These are phyloP conservation scores for Cadophora gregata DNA, from an alignment of 2,329 filamentous ascomycete species.

Conservation along the genomic window DNA sequence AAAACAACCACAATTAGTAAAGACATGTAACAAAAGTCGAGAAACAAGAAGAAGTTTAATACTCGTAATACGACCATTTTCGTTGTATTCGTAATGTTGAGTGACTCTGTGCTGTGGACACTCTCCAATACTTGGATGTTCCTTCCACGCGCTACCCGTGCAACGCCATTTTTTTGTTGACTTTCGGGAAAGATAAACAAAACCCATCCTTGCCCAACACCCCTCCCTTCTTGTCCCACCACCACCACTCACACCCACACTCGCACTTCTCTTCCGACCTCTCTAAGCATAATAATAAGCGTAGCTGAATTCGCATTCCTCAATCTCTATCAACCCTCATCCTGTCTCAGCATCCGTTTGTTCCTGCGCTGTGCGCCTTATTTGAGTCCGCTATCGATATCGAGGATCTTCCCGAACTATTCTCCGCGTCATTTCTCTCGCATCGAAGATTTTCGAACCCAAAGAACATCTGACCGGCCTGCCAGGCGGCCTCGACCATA, in stretches of 20 bases:
- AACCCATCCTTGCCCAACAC: slow-evolving; percentile 16
- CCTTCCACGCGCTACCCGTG: slow-evolving; percentile 15
- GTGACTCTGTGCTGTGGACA: background rate
- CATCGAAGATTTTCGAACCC: slow-evolving; percentile 17
- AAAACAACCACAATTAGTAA: background rate
- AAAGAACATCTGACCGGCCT: slow-evolving; percentile 29
- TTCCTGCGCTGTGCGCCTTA: slow-evolving; percentile 36
- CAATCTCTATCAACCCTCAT: slow-evolving; percentile 28
- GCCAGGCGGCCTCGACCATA: slow-evolving; percentile 31
- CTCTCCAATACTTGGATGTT: slow-evolving; percentile 13
- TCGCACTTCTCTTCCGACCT: slow-evolving; percentile 20
- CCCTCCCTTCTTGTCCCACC: slow-evolving; percentile 17
- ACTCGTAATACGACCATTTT: background rate
- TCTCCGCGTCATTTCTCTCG: slow-evolving; percentile 22
- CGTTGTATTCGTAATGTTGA: background rate
- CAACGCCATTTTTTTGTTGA: slow-evolving; percentile 18
- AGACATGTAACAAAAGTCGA: background rate
- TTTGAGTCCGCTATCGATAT: slow-evolving; percentile 29
- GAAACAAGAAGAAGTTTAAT: too few species aligned
- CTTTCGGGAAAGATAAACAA: slow-evolving; percentile 20
- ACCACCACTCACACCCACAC: slow-evolving; percentile 13
- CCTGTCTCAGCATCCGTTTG: slow-evolving; percentile 20
- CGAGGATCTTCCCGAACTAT: slow-evolving; percentile 12
- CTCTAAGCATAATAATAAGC: slow-evolving; percentile 28
- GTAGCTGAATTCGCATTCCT: slow-evolving; percentile 32